phyloP scores from a whole-genome alignment of 257 asterid genomes.

The Nicotiana knightiana region DNA sequence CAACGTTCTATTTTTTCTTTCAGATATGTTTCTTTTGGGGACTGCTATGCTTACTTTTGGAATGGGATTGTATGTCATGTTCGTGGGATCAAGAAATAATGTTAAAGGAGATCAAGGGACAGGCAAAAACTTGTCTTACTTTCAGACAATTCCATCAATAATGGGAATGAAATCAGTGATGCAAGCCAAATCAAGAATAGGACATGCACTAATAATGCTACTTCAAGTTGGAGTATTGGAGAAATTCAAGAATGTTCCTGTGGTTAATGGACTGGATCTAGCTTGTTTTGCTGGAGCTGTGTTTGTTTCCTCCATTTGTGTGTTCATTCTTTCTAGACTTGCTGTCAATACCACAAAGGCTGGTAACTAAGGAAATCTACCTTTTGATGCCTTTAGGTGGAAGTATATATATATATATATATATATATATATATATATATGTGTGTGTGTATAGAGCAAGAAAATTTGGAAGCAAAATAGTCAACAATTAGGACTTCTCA shows the following conservation, averaged over 20 bases:
- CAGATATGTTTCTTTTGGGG: constrained; percentile 85
- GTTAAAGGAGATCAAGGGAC: constrained; percentile 9
- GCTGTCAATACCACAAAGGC: constrained; percentile 12
- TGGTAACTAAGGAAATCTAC: not conserved
- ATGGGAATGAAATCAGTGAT: constrained; percentile 48
- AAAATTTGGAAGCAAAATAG: not conserved
- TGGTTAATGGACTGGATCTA: constrained; percentile 56
- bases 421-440: not conserved
- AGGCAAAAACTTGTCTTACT: constrained; percentile 16
- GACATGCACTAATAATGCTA: constrained; percentile 66
- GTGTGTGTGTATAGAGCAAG: not conserved
- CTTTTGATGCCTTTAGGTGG: not conserved
- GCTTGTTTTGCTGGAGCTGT: constrained; percentile 73
- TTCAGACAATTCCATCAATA: constrained; percentile 45
- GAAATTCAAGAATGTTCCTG: constrained; percentile 55
- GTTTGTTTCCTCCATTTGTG: constrained; percentile 59
- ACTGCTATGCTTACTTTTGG: constrained; percentile 79
- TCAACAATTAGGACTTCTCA: not conserved
- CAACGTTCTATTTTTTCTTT: not conserved
- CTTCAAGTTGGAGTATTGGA: constrained; percentile 83
- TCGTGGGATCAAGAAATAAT: constrained; percentile 41
- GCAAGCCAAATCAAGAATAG: constrained; percentile 77
- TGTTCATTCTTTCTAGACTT: constrained; percentile 61
- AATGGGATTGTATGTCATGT: constrained; percentile 55
- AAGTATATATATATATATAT: not conserved